Evolutionary conservation across 1,284 basidiomycete genomes (phyloP).

Genomic region (Trichosporon sp.): DNA sequence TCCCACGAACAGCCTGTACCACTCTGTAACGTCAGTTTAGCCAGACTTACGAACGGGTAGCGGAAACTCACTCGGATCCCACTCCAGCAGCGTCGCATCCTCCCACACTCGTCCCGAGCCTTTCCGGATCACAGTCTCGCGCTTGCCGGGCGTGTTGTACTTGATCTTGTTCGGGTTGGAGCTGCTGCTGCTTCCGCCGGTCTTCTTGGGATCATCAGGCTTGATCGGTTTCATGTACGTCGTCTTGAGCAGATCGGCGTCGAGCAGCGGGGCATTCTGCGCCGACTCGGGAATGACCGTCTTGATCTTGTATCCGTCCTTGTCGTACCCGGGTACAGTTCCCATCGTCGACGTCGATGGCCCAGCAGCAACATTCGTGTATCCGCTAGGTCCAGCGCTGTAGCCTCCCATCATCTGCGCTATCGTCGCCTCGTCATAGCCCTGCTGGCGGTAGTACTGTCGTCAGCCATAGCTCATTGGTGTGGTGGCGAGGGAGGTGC

Average conservation of each 20-base stretch:
- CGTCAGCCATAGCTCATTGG: no score
- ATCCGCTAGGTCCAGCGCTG: conserved; percentile 5
- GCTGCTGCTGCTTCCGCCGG: background rate
- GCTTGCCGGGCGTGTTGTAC: conserved; percentile 20
- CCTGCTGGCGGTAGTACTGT: conserved; percentile 49
- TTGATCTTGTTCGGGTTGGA: conserved; percentile 13
- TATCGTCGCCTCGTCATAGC: conserved; percentile 37
- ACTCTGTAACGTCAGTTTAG: conserved; percentile 55
- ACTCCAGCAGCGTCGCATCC: conserved; percentile 92
- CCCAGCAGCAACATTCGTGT: no score
- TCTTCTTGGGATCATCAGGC: conserved; percentile 11
- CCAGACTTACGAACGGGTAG: no score
- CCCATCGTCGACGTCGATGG: conserved; percentile 5
- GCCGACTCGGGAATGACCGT: conserved; percentile 5
- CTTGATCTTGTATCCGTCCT: conserved; percentile 18
- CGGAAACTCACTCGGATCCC: conserved; percentile 79
- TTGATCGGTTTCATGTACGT: conserved; percentile 5
- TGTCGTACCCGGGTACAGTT: conserved; percentile 9
- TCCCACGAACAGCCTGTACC: conserved; percentile 97
- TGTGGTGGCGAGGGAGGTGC: background rate
- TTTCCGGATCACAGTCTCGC: conserved; percentile 89
- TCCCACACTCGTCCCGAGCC: conserved; percentile 96
- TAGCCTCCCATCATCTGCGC: conserved; percentile 22
- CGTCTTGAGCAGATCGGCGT: conserved; percentile 30
- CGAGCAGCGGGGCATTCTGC: conserved; percentile 17